These are phyloP conservation scores for Aspergillus floridensis DNA, from an alignment of 2,329 filamentous ascomycete genomes.

Conservation along the genomic window DNA sequence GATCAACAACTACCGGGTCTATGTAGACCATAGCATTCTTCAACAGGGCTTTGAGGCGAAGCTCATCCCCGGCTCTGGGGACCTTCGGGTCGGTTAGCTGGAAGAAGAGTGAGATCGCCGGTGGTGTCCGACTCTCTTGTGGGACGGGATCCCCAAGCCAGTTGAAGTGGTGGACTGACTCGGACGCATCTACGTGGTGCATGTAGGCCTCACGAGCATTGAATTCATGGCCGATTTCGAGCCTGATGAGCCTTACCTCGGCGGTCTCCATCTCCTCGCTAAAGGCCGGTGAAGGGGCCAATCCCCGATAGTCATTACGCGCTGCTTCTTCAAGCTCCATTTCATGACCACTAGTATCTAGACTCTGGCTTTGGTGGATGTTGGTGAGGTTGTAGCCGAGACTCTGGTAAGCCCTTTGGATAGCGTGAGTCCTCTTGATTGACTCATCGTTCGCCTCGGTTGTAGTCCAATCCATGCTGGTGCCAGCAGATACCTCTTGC, in stretches of 20 bases:
- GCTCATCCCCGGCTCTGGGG: neutral
- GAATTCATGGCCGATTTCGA: neutral
- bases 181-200: neutral
- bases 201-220: neutral
- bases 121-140: slow-evolving; percentile 17
- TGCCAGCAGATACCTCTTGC: too few relatives aligned
- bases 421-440: too few relatives aligned
- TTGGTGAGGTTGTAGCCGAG: too few relatives aligned
- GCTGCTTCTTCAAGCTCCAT: too few relatives aligned
- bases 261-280: neutral
- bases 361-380: too few relatives aligned
- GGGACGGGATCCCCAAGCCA: slow-evolving; percentile 19
- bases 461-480: too few relatives aligned
- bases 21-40: slow-evolving; percentile 16
- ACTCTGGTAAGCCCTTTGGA: too few relatives aligned
- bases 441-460: too few relatives aligned
- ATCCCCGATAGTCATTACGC: neutral
- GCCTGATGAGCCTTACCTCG: neutral
- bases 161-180: slow-evolving; percentile 27
- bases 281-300: neutral
- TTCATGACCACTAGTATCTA: too few relatives aligned
- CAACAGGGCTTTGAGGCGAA: slow-evolving; percentile 16
- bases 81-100: slow-evolving; percentile 18
- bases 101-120: slow-evolving; percentile 24
- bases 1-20: slow-evolving; percentile 23